Evolutionary conservation across 306 rosid genomes (phyloP).

Genomic region (Hippophae tibetana): DNA sequence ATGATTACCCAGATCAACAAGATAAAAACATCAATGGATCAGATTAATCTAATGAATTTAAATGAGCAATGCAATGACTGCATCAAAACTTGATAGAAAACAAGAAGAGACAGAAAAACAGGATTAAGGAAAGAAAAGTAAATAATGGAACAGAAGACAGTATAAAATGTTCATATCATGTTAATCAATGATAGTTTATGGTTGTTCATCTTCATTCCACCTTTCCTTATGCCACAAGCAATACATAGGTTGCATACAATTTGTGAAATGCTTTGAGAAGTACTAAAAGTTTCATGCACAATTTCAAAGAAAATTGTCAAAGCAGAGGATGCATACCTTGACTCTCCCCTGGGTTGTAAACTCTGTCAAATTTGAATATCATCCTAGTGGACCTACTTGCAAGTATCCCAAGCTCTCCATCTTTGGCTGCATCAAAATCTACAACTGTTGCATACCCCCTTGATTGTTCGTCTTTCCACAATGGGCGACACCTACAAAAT

Average conservation of each 20-base stretch:
- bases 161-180: too few species aligned
- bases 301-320: neutral
- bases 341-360: slow-evolving; percentile 22
- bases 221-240: neutral
- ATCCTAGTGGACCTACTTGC: slow-evolving; percentile 12
- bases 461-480: slow-evolving; percentile 25
- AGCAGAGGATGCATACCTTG: slow-evolving; percentile 9
- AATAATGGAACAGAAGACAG: too few species aligned
- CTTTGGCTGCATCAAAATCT: slow-evolving; percentile 19
- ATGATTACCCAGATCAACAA: too few species aligned
- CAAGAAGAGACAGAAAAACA: neutral
- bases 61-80: too few species aligned
- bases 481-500: slow-evolving; percentile 52
- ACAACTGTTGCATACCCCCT: slow-evolving; percentile 11
- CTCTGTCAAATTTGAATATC: slow-evolving; percentile 18
- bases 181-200: too few species aligned
- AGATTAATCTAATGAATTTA: too few species aligned
- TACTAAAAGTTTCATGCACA: neutral
- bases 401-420: slow-evolving; percentile 20
- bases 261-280: neutral
- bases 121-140: too few species aligned
- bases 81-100: neutral
- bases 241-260: neutral
- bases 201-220: neutral
- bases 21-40: too few species aligned